Percentiles rank a stretch among this genome's conserved stretches.
Conservation (phyloP, 805 yeast species). For the Phaffomyces thermotolerans region DNA sequence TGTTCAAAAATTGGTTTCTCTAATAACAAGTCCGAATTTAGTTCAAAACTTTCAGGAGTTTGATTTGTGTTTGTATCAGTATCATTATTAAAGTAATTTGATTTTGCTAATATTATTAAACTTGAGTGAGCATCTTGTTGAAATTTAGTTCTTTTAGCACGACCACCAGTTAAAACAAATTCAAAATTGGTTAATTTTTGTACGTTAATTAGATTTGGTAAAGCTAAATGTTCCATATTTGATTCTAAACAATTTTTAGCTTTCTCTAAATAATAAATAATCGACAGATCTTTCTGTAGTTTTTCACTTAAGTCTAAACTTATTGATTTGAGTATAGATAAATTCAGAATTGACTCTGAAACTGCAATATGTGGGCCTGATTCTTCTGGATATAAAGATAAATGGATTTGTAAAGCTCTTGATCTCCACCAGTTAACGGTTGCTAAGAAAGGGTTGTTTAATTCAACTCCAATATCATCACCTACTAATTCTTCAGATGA, state of each 20-base stretch:
- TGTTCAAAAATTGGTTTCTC: slow-evolving; percentile 70
- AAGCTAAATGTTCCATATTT: slow-evolving; percentile 54
- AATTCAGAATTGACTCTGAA: slow-evolving; percentile 27
- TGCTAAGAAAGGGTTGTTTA: slow-evolving; percentile 27
- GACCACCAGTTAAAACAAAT: slow-evolving; percentile 76
- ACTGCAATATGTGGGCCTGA: slow-evolving; percentile 38
- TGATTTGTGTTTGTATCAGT: slow-evolving; percentile 28
- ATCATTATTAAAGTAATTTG: slow-evolving; percentile 20
- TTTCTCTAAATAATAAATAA: slow-evolving; percentile 54
- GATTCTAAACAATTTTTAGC: slow-evolving; percentile 59
- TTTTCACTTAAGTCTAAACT: slow-evolving; percentile 24
- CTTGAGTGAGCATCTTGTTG: slow-evolving; percentile 69
- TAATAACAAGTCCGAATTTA: slow-evolving; percentile 70
- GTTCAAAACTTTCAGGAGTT: slow-evolving; percentile 48
- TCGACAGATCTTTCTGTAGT: slow-evolving; percentile 32
- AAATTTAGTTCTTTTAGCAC: slow-evolving; percentile 79
- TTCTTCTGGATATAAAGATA: slow-evolving; percentile 57
- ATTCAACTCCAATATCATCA: slow-evolving; percentile 5
- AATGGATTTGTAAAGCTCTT: slow-evolving; percentile 57
- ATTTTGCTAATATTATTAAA: slow-evolving; percentile 67
- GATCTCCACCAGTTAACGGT: slow-evolving; percentile 70
- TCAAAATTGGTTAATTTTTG: slow-evolving; percentile 52
- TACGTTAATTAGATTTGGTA: slow-evolving; percentile 48
- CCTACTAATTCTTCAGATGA: slow-evolving; percentile 25
- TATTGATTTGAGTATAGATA: slow-evolving; percentile 14